phyloP scores from a whole-genome alignment of 345 rosid genomes.

The Moringa oleifera region DNA sequence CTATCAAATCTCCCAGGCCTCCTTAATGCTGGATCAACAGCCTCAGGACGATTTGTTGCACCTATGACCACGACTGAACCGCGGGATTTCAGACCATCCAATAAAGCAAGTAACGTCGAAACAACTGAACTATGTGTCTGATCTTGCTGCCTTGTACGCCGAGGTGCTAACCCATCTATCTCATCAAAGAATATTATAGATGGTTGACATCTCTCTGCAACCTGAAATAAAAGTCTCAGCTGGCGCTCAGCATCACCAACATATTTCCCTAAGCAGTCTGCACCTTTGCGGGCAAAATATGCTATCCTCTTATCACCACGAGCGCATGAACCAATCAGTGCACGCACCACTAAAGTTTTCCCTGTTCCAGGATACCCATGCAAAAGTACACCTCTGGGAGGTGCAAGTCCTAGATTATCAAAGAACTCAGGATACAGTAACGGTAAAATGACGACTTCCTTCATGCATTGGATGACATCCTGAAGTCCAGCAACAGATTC shows the following conservation, averaged over 20 bases:
- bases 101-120: conserved; percentile 86
- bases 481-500: conserved; percentile 99
- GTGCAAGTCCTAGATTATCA: conserved; percentile 82
- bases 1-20: conserved; percentile 99
- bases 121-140: conserved; percentile 99
- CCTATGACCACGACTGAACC: conserved; percentile 99
- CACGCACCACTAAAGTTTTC: conserved; percentile 92
- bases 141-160: conserved; percentile 88
- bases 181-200: conserved; percentile 97
- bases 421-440: conserved; percentile 92
- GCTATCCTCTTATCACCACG: conserved; percentile 88
- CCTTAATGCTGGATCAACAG: conserved; percentile 96
- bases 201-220: conserved; percentile 96
- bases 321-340: conserved; percentile 93
- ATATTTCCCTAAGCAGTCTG: conserved; percentile 98
- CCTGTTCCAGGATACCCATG: conserved; percentile 99
- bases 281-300: conserved; percentile 98
- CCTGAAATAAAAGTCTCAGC: conserved; percentile 96
- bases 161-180: conserved; percentile 95
- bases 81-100: conserved; percentile 95
- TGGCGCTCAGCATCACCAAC: conserved; percentile 99
- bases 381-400: conserved; percentile 96
- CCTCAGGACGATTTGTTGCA: conserved; percentile 98
- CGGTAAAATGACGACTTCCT: conserved; percentile 95
- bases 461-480: conserved; percentile 87